Percentiles rank a stretch among this genome's conserved stretches.
Evolutionary conservation across 73 alveolate species (phyloP).

Genomic region (Durusdinium trenchii): DNA sequence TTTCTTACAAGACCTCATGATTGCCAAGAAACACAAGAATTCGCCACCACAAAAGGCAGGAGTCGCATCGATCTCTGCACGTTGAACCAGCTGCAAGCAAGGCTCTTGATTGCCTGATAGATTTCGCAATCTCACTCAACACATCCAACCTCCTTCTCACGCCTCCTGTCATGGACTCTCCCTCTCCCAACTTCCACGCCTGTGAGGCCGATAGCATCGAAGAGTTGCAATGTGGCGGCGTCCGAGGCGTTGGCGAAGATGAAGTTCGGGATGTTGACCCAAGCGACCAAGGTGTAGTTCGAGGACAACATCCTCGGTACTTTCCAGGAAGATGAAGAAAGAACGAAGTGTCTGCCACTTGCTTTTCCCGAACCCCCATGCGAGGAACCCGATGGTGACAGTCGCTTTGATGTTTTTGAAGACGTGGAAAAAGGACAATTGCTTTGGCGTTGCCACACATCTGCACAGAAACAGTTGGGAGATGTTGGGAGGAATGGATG

Average conservation of each 20-base stretch:
- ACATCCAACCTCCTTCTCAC: not conserved
- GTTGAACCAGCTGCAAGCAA: conserved; percentile 69
- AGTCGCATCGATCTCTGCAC: conserved; percentile 45
- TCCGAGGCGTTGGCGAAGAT: conserved; percentile 11
- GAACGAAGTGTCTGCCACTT: no score
- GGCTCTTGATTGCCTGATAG: conserved; percentile 31
- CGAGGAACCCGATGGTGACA: no score
- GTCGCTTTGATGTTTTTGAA: no score
- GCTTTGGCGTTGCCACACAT: no score
- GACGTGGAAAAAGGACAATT: no score
- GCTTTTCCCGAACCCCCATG: no score
- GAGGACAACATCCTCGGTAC: conserved; percentile 31
- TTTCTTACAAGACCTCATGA: not conserved
- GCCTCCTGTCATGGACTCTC: not conserved
- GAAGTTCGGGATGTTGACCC: conserved; percentile 73
- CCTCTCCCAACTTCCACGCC: not conserved
- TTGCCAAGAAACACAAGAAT: conserved; percentile 6
- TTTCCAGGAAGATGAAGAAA: no score
- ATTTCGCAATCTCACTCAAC: not conserved
- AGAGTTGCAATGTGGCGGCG: conserved; percentile 21
- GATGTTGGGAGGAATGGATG: no score
- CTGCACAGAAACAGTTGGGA: no score
- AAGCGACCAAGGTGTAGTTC: conserved; percentile 81
- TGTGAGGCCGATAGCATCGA: conserved; percentile 64
- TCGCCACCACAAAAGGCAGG: conserved; percentile 51